A percentile compares a stretch with the other conserved stretches of the same genome.
phyloP scores from a whole-genome alignment of 495 filamentous ascomycete genomes.

The Aspergillus mulundensis region DNA sequence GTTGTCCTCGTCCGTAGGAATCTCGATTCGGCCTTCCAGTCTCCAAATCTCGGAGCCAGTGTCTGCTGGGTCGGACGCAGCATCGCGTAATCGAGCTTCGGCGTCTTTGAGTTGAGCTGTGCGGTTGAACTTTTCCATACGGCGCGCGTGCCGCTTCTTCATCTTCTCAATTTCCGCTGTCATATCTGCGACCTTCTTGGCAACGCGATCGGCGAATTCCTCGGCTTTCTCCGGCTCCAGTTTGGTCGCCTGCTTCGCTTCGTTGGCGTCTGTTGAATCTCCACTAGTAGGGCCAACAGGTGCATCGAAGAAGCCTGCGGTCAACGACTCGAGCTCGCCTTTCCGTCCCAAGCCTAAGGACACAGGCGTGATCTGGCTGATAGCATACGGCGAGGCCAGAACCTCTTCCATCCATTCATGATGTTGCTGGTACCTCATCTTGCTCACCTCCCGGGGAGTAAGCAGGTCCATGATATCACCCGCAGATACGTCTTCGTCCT shows the following conservation, averaged over 20 bases:
- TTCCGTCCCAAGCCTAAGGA: constrained; percentile 84
- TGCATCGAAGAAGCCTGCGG: constrained; percentile 72
- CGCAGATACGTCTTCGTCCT: constrained; percentile 82
- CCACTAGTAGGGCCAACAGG: constrained; percentile 33
- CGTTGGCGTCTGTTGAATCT: constrained; percentile 34
- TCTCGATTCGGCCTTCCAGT: constrained; percentile 55
- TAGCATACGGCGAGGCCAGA: constrained; percentile 79
- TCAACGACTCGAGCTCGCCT: constrained; percentile 77
- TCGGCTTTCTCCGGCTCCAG: constrained; percentile 64
- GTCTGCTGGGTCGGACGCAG: constrained; percentile 47
- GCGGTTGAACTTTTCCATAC: constrained; percentile 68
- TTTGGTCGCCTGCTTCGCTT: constrained; percentile 53
- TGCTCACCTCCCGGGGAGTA: constrained; percentile 81
- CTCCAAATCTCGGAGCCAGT: constrained; percentile 58
- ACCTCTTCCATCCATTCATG: constrained; percentile 99
- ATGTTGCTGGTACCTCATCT: constrained; percentile 82
- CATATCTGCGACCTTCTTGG: constrained; percentile 58
- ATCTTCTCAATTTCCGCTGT: constrained; percentile 77
- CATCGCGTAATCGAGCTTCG: constrained; percentile 52
- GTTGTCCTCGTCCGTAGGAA: constrained; percentile 49
- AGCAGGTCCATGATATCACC: constrained; percentile 86
- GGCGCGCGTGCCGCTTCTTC: constrained; percentile 69
- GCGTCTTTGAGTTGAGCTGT: constrained; percentile 59
- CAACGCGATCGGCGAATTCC: constrained; percentile 72
- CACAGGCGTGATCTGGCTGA: constrained; percentile 76